Evolutionary conservation across 495 filamentous ascomycete genomes (phyloP).

Genomic region (Trichoderma virens): DNA sequence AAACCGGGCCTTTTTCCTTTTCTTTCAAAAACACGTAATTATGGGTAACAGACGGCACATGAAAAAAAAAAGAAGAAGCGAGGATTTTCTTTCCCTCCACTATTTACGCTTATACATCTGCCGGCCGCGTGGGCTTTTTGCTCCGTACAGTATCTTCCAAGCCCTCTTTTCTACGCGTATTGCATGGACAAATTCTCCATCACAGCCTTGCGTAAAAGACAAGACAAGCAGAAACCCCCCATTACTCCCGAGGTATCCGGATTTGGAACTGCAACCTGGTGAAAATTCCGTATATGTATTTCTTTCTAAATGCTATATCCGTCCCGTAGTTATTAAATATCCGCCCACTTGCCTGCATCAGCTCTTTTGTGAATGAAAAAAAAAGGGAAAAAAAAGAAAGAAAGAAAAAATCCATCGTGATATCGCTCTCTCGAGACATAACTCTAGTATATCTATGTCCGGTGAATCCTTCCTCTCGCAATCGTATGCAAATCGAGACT

Average conservation of each 20-base stretch:
- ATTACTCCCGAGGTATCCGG: too few species aligned
- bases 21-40: neutral
- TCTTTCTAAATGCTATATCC: neutral
- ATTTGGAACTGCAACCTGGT: too few species aligned
- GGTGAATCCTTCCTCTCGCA: neutral
- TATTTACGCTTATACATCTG: neutral
- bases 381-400: too few species aligned
- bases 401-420: neutral
- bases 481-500: neutral
- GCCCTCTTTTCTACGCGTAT: too few species aligned
- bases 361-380: too few species aligned
- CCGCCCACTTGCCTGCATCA: neutral
- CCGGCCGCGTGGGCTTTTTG: too few species aligned
- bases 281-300: conserved; percentile 2
- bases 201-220: neutral
- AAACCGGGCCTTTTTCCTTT: neutral
- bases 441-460: neutral
- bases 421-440: neutral
- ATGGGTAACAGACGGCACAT: too few species aligned
- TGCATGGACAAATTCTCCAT: neutral
- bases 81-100: neutral
- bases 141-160: too few species aligned
- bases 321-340: neutral
- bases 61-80: too few species aligned
- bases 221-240: too few species aligned